Conservation (phyloP, 179 eudicot genomes). For the Gypsophila paniculata region DNA sequence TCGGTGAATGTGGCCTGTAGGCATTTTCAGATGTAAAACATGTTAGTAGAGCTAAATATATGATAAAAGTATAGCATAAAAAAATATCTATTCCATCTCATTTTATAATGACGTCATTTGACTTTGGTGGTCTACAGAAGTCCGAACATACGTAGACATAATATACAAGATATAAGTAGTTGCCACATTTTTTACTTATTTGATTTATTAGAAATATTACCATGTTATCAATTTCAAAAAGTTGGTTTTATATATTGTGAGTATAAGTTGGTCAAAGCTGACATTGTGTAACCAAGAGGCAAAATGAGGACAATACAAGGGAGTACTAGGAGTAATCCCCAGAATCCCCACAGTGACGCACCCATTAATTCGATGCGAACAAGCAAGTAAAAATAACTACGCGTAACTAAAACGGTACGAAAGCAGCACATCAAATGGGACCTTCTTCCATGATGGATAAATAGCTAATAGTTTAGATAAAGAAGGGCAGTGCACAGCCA, state of each 20-base stretch:
- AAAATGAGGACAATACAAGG: not conserved
- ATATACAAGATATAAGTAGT: too few relatives aligned
- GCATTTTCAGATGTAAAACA: slow-evolving; percentile 12
- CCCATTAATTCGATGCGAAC: not conserved
- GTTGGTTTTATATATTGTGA: too few relatives aligned
- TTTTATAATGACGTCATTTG: not conserved
- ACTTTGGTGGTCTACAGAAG: too few relatives aligned
- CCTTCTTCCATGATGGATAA: not conserved
- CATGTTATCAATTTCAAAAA: not conserved
- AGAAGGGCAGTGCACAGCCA: not conserved
- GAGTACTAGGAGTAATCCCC: not conserved
- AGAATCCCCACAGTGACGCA: not conserved
- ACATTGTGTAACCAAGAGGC: not conserved
- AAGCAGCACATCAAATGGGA: not conserved
- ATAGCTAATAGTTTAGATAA: not conserved
- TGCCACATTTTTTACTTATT: too few relatives aligned
- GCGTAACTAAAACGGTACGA: not conserved
- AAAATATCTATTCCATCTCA: not conserved
- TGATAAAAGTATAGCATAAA: not conserved
- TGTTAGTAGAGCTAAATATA: slow-evolving; percentile 10
- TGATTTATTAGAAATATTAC: too few relatives aligned
- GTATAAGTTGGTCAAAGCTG: not conserved
- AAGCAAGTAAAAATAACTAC: not conserved
- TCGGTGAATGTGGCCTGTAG: slow-evolving; percentile 94
- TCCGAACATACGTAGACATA: too few relatives aligned